Evolutionary conservation across 2,329 filamentous ascomycete genomes (phyloP), one percentile per base, ranked within the genome.

Genomic region (Aspergillus vadensis): DNA sequence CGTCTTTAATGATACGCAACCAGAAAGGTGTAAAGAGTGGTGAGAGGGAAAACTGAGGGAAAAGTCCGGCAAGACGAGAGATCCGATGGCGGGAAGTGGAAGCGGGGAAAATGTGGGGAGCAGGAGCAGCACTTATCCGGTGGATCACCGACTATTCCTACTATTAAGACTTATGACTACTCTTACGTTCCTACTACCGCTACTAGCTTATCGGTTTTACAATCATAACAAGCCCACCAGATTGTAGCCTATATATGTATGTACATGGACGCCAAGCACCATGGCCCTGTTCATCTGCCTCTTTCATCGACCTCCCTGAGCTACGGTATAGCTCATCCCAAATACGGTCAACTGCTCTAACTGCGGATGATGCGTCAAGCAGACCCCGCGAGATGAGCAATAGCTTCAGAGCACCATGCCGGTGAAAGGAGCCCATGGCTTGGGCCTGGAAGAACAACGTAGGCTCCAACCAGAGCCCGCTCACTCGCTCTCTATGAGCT

Each of bases 401-500:
- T 38, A 56, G 14, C 55, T 52, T 49, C 43, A 41, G 21, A 57
- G 51, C 44, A 27, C 44, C 44, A 49, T 49, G 36, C 19, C 32
- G 25, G 36, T 30, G 21, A 58, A 43, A 43, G 43, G 36, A 58
- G 41, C 54, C 27, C 38, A 36, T 43, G 36, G 53, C 43, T 32
- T 21, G 49, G 14, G 38, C 30, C 41, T 32, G 49, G 17, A 58
- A 60, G 52, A 63, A 53, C 56, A 63, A 61, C 48, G 25, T 48
- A 48, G 63, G 52, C 58, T 57, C 61, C 50, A 66, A 63, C 53
- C 59, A 61, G 61, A 67, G 64, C 48, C 52, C 57, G 60, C 58
- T 58, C 56, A 61, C 63, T 63, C 58, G 58, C 39, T 64, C 61
- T 62, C 67, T 65, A 69, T 69, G 63, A 66, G 57, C 58, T 68